Conservation (phyloP, 2,329 filamentous ascomycete species). For the Botrytis squamosa region DNA sequence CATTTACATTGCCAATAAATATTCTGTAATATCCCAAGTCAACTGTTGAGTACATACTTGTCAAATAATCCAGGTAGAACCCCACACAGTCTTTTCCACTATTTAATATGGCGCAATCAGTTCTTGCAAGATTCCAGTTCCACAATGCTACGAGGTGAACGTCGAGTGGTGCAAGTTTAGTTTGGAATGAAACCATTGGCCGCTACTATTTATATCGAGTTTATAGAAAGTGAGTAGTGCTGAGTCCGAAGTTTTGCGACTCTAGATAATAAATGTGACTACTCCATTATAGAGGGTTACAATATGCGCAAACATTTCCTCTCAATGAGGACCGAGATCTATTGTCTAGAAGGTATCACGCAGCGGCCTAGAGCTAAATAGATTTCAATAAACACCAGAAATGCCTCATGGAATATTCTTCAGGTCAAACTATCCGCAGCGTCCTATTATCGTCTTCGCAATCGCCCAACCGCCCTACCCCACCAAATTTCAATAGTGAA, state of each 20-base stretch:
- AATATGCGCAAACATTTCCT: neutral
- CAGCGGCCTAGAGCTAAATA: neutral
- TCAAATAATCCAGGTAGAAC: neutral
- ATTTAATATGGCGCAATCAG: accelerated
- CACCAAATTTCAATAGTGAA: neutral
- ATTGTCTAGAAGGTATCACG: neutral
- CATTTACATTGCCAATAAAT: accelerated
- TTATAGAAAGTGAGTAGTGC: neutral
- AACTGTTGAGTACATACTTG: neutral
- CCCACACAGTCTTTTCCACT: neutral
- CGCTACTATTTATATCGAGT: neutral
- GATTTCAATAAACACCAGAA: neutral
- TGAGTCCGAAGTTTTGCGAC: neutral
- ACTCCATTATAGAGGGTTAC: accelerated
- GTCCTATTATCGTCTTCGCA: neutral
- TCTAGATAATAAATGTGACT: neutral
- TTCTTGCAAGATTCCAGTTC: neutral
- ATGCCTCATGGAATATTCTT: neutral
- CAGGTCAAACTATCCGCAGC: accelerated
- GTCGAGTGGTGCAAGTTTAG: neutral
- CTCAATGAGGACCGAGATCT: accelerated
- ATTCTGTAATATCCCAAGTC: neutral
- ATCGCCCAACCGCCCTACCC: neutral
- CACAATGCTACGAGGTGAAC: too few species aligned
- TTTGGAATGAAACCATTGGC: neutral